Conservation (phyloP, 192 early-diverging fungal species). For the Oehlia diaphana region DNA sequence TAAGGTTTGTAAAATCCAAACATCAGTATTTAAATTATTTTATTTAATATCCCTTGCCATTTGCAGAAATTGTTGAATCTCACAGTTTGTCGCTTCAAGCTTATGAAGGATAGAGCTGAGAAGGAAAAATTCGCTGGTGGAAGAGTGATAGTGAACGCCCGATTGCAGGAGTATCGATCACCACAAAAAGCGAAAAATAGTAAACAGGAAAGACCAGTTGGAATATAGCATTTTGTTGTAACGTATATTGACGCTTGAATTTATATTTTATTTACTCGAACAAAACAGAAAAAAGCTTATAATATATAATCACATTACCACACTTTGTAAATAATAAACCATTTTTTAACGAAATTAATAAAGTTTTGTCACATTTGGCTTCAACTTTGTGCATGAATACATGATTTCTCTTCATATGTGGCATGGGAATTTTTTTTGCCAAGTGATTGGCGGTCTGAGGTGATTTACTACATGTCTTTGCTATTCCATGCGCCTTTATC, state of each 20-base stretch:
- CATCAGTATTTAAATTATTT: constrained; percentile 8
- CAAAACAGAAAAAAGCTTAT: neutral
- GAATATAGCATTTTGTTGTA: neutral
- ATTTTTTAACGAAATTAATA: no score
- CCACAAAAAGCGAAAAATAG: neutral
- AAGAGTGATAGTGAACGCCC: neutral
- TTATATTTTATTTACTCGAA: neutral
- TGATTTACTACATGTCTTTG: neutral
- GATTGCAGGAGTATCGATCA: neutral
- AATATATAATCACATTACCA: no score
- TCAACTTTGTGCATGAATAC: no score
- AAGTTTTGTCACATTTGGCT: no score
- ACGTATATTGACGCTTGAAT: constrained; percentile 4
- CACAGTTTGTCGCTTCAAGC: constrained; percentile 4
- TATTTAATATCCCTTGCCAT: neutral
- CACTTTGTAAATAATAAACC: no score
- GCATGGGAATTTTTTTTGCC: no score
- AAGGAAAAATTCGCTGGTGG: constrained; percentile 3
- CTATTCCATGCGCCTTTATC: neutral
- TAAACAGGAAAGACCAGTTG: neutral
- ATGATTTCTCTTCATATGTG: no score
- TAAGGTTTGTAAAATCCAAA: constrained; percentile 27
- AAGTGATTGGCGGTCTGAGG: no score
- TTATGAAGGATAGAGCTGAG: neutral
- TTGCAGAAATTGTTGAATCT: constrained; percentile 9